Evolutionary conservation across 768 basidiomycete genomes (phyloP).

Genomic region (Suillus tomentosus): DNA sequence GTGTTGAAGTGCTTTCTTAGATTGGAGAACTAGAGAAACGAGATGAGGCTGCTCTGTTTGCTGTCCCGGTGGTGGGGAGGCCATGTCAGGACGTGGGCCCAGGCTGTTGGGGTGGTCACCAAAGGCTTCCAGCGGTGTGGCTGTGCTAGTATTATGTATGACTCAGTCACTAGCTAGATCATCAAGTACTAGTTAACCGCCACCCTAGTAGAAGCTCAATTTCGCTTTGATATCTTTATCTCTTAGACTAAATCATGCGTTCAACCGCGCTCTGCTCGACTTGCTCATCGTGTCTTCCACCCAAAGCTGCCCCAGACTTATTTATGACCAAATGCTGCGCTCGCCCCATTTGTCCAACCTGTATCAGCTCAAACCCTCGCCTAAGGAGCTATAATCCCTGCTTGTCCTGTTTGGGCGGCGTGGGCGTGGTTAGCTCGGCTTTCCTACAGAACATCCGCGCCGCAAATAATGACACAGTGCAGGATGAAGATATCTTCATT

Average conservation of each 20-base stretch:
- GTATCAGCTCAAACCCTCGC: constrained; percentile 61
- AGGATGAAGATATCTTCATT: constrained; percentile 65
- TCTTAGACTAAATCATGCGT: constrained; percentile 5
- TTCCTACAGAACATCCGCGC: constrained; percentile 12
- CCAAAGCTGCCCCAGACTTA: constrained; percentile 29
- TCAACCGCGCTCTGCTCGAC: constrained; percentile 50
- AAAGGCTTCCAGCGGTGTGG: neutral
- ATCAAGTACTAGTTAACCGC: neutral
- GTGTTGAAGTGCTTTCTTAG: constrained; percentile 80
- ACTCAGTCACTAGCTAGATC: neutral
- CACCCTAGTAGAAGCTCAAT: neutral
- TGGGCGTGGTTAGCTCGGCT: constrained; percentile 38
- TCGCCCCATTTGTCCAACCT: constrained; percentile 63
- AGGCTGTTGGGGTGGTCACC: neutral
- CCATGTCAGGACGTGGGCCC: constrained; percentile 17
- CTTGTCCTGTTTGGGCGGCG: constrained; percentile 64
- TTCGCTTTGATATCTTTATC: constrained; percentile 1
- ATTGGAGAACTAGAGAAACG: constrained; percentile 74
- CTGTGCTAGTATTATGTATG: constrained; percentile 9
- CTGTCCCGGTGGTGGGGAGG: constrained; percentile 18
- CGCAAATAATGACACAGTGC: constrained; percentile 50
- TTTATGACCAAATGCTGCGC: constrained; percentile 66
- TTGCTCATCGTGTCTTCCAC: constrained; percentile 60
- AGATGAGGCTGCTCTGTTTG: constrained; percentile 58
- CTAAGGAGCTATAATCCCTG: constrained; percentile 73